Evolutionary conservation across 768 basidiomycete species (phyloP), one percentile per base, ranked within the genome.

Genomic region (Auricularia sp.): DNA sequence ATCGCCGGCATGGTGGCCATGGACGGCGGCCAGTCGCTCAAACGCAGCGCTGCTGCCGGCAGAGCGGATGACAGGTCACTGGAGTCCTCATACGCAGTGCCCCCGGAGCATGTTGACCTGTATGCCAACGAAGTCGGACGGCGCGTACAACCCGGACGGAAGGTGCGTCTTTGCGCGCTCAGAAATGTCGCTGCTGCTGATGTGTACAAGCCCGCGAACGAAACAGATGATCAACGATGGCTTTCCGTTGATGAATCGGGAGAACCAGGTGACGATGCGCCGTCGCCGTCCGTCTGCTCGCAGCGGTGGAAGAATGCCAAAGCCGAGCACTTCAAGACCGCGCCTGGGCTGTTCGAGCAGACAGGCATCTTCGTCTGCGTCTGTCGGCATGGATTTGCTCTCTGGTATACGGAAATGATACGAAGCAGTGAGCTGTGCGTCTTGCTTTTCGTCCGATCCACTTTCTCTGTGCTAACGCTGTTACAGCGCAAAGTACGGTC

Each of bases 371-470:
- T 63, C 34, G 10, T 63, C 8, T 33, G n/a, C 35, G 51, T 39
- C 18, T 63, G 62, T 29, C 8, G 51, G n/a, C 62, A 63, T 34
- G 62, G 62, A 1, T 39, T 53, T 5, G 62, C 54, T 6, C 36
- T 54, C 2, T 63, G 42, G 21, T 63, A 21, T 5, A 47, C 42
- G 14, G 62, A 63, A 35, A 63, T 63, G 62, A 12, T 53, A 8
- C 36, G 36, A 18, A 53, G 83, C 84, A 83, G 83, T 80, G 78
- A 42, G 70, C 66, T 72, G 83, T 83, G 68, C 74, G 82, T 81
- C 16, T 6, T 47, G 10, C 44, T 44, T 60, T 47, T 1, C 21
- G 11, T 33, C 47, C 3, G 23, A 23, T 29, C 11, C 18, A 4
- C 11, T 6, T 4, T 3, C 12, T 5, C 16, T 23, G 3, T 47